These are phyloP conservation scores for Hygrocybe punicea DNA, from an alignment of 768 basidiomycete genomes.

Conservation along the genomic window DNA sequence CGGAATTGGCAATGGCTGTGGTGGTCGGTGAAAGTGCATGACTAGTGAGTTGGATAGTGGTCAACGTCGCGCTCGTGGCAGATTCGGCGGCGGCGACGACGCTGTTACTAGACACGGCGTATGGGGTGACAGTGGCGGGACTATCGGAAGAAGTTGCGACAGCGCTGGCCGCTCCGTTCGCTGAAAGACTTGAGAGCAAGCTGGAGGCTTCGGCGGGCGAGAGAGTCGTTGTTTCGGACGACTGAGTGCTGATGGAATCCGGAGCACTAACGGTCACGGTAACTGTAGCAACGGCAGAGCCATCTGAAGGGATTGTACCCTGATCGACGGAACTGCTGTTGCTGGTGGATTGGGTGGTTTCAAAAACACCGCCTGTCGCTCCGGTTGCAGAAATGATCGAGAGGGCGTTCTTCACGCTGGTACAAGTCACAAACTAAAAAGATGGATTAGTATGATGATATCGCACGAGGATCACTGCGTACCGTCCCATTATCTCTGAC, in stretches of 20 bases:
- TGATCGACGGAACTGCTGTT: not conserved
- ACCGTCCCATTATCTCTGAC: conserved; percentile 45
- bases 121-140: not conserved
- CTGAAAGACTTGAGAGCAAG: conserved; percentile 39
- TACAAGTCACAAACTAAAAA: conserved; percentile 48
- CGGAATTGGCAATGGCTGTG: not conserved
- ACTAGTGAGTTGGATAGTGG: not conserved
- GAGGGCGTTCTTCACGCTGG: conserved; percentile 46
- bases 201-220: conserved; percentile 42
- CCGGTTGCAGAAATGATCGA: conserved; percentile 48
- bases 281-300: not conserved
- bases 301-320: not conserved
- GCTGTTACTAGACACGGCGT: not conserved
- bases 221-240: conserved; percentile 42
- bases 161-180: conserved; percentile 12
- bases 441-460: not conserved
- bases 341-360: not conserved
- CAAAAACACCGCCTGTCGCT: conserved; percentile 39
- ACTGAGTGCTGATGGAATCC: conserved; percentile 23
- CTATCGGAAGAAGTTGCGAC: not conserved
- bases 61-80: not conserved
- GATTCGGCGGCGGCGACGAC: not conserved
- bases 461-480: conserved; percentile 14
- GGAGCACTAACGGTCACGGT: conserved; percentile 19
- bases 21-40: not conserved